Evolutionary conservation across 768 basidiomycete genomes (phyloP), one percentile per base, ranked within the genome.

Genomic region (Naematelia encephala): DNA sequence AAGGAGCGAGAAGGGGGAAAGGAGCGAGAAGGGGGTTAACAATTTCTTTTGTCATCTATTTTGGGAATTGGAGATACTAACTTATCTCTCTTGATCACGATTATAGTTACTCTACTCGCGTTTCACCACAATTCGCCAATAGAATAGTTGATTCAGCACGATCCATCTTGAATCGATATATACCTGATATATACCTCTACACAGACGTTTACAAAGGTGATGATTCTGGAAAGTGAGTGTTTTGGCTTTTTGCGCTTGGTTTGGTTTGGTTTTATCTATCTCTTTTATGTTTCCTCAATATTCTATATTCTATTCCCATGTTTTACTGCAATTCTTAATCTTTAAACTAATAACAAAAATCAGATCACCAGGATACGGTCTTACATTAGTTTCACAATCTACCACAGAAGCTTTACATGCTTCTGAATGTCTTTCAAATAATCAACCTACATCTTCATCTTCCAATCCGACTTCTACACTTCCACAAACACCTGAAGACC

Each of bases 131-230:
- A 73, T 90, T 99, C 74, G 96, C 93, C 1, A 96, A 96, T 76
- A 84, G 96, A 39, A 91, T 98, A 87, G 96, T 99, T 51, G 94
- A 97, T 68, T 84, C 93, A 5, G 86, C 90, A 16, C 86, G 96
- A 39, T 92, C 90, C 1, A 82, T 99, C 22, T 81, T 99, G 45
- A 98, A 97, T 75, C 88, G 92, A 3, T 96, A 89, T 76, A 96
- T 98, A 59, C 94, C 96, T 34, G 96, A 99, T 74, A 92, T 97
- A 26, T 97, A 98, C 78, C 84, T 99, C 39, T 94, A 97, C 76
- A 94, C 96, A 2, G 96, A 99, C 64, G 92, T 97, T 22, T 98
- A 96, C 79, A 94, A 96, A 75, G 93, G 93, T 5, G 89, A 90
- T 16, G 96, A 98, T 62, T 92, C 91, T 65, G 94, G 94, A 77